Base-by-base conservation (phyloP, 2,329 filamentous ascomycete species). In the Colletotrichum higginsianum region DNA sequence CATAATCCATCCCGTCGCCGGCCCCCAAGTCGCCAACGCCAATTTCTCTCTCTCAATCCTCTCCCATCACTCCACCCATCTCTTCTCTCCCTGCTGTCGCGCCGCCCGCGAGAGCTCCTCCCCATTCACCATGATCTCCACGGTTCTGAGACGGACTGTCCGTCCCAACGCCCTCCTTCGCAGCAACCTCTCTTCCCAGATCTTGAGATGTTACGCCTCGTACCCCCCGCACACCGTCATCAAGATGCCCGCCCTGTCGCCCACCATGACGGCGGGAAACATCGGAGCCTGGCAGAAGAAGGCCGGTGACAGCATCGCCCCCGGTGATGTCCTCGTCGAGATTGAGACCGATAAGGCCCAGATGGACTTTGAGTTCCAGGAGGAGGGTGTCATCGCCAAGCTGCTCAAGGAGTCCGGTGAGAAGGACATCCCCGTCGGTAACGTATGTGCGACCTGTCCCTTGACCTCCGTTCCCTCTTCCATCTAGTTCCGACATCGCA, bases 291-390 rank as follows among this genome's bases (percentile, higher is more conserved):
- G 96, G 96, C 94, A 98, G 87, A 99, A 98, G 90, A 97, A 98
- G 87, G 88, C 91, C 76, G 96, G 96, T 81, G 96, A 99, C 84
- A 80, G 87, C 74, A 92, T 99, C 82, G 87, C 90, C 70, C 95
- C 97, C 63, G 96, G 96, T 82, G 96, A 99, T 82, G 96, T 99
- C 57, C 87, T 99, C 77, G 95, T 98, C 77, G 95, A 98, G 88
- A 98, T 98, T 79, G 96, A 99, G 90, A 99, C 96, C 78, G 96
- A 99, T 86, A 99, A 99, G 90, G 96, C 96, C 75, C 96, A 98
- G 87, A 99, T 99, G 96, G 96, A 99, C 87, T 98, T 99, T 83
- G 96, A 99, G 85, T 98, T 97, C 86, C 96, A 99, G 85, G 96
- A 99, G 80, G 96, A 98, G 82, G 96, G 96, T 87, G 90, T 97